Evolutionary conservation across 2,329 filamentous ascomycete genomes (phyloP), one percentile per base, ranked within the genome.

Genomic region (Colletotrichum gigasporum): DNA sequence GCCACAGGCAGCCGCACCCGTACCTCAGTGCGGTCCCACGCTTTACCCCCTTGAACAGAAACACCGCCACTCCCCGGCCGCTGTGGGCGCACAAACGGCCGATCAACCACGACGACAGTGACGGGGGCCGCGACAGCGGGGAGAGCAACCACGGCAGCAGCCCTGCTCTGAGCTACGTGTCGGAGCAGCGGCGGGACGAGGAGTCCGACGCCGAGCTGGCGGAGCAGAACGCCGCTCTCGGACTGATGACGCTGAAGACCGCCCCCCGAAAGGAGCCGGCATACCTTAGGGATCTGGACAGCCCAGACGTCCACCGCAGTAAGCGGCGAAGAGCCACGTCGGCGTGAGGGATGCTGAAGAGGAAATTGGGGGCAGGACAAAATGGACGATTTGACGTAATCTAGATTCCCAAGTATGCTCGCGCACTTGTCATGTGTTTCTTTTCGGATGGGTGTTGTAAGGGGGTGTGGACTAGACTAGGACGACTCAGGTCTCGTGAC

Each of bases 221-320:
- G 11, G 79, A 83, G 52, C 81, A 79, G 69, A 82, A 81, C 44
- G 83, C 82, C 1, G 83, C 83, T 16, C 72, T 81, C 63, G 70
- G 83, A 5, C 71, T 85, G 35, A 79, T 85, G 80, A 81, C 82
- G 53, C 75, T 85, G 24, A 80, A 80, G 50, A 65, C 44, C n/a
- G 53, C 64, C 8, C 52, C 61, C 16, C 35, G 42, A 45, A 63
- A 65, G 55, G 66, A 53, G 28, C 48, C 51, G n/a, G 56, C 47
- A 12, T 39, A 32, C 22, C 20, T 54, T 22, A 39, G 52, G 16
- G 69, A 73, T 26, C 63, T 70, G 32, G 66, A 74, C 47, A 66
- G 55, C 26, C 24, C 55, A 56, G 71, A 75, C 45, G 67, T 72
- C 16, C 68, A 72, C 44, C 71, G 77, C 64, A 75, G 75, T 59